These are phyloP conservation scores for Cyberlindnera euphorbiiphila DNA, from an alignment of 805 yeast genomes.

Conservation along the genomic window DNA sequence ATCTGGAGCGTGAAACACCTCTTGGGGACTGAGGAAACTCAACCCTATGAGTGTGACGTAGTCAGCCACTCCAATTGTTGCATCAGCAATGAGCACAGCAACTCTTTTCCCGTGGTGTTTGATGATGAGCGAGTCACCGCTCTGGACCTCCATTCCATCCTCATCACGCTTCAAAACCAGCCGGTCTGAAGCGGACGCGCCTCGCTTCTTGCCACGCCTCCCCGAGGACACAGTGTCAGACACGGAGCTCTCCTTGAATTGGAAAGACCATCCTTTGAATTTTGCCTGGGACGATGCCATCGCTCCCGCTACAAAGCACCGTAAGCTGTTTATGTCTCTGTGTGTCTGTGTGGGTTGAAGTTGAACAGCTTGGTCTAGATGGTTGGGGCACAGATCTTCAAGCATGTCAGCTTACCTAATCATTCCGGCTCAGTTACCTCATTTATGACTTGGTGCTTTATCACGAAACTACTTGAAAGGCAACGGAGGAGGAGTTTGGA, in stretches of 20 bases:
- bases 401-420: too few relatives aligned
- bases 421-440: too few relatives aligned
- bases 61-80: conserved; percentile 45
- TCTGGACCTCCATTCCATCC: conserved; percentile 46
- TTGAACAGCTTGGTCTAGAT: too few relatives aligned
- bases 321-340: not conserved
- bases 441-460: too few relatives aligned
- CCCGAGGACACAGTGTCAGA: not conserved
- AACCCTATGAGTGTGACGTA: conserved; percentile 46
- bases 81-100: conserved; percentile 48
- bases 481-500: too few relatives aligned
- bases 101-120: conserved; percentile 34
- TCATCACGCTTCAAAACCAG: conserved; percentile 34
- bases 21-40: conserved; percentile 42
- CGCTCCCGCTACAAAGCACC: not conserved
- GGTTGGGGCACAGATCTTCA: too few relatives aligned
- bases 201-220: conserved; percentile 17
- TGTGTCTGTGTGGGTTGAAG: too few relatives aligned
- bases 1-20: conserved; percentile 32
- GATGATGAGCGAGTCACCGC: conserved; percentile 51
- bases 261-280: conserved; percentile 24
- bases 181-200: conserved; percentile 10
- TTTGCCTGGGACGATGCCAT: conserved; percentile 24
- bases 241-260: conserved; percentile 8
- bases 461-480: too few relatives aligned